phyloP scores from a whole-genome alignment of 345 rosid genomes.

The Gynandropsis gynandra region DNA sequence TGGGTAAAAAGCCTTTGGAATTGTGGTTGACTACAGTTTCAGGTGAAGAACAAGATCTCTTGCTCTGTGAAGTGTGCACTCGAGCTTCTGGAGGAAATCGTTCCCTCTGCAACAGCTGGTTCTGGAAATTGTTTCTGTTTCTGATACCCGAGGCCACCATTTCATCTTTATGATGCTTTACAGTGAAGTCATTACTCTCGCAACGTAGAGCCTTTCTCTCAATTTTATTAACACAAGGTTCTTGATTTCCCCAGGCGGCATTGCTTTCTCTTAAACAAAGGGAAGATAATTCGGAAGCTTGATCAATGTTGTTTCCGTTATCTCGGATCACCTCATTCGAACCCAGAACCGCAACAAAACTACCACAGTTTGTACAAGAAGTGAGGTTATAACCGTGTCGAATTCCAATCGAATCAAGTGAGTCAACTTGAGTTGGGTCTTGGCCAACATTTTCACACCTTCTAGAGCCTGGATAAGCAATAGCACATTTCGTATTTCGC shows the following conservation, averaged over 20 bases:
- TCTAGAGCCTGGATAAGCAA: constrained; percentile 40
- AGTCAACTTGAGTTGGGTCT: constrained; percentile 25
- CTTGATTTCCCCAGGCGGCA: constrained; percentile 29
- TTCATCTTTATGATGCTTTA: constrained; percentile 39
- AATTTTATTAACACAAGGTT: constrained; percentile 17
- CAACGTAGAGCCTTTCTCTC: constrained; percentile 25
- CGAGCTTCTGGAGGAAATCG: constrained; percentile 33
- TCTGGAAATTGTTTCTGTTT: constrained; percentile 27
- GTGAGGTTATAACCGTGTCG: constrained; percentile 25
- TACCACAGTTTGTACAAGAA: constrained; percentile 67
- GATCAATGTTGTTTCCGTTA: background rate
- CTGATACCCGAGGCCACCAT: constrained; percentile 19
- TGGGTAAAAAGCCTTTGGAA: constrained; percentile 52
- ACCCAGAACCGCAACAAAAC: constrained; percentile 42
- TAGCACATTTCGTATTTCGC: constrained; percentile 43
- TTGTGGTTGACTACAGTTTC: constrained; percentile 30
- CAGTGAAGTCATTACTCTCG: constrained; percentile 19
- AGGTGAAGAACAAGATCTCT: constrained; percentile 36
- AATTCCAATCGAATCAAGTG: constrained; percentile 24
- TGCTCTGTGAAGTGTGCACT: constrained; percentile 32
- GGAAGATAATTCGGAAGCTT: constrained; percentile 16
- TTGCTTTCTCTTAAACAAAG: constrained; percentile 29
- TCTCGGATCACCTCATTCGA: constrained; percentile 24
- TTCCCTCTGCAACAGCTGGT: constrained; percentile 30
- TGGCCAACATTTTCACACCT: constrained; percentile 22